Conservation (phyloP, 1,284 basidiomycete genomes). For the Rhodotorula sp. region DNA sequence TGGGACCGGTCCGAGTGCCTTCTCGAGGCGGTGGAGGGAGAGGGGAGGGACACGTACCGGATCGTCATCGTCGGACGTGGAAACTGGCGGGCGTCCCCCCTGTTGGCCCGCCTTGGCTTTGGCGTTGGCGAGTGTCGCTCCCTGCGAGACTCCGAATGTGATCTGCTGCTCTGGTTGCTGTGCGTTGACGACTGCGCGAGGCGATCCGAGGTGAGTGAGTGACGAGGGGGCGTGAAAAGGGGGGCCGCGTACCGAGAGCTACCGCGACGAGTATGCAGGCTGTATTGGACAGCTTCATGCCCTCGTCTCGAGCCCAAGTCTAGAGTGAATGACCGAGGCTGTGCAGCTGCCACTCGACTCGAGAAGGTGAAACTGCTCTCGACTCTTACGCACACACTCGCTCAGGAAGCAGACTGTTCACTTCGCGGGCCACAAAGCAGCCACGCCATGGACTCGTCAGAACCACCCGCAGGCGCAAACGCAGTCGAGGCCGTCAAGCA, state of each 20-base stretch:
- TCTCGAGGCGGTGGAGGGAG: no score
- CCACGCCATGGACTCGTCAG: constrained; percentile 19
- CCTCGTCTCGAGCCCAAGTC: background rate
- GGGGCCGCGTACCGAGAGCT: background rate
- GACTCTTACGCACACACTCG: no score
- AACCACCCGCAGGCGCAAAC: constrained; percentile 15
- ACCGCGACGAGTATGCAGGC: background rate
- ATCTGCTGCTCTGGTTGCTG: background rate
- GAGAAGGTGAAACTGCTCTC: no score
- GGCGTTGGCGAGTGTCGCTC: background rate
- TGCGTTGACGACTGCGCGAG: background rate
- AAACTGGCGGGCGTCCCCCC: background rate
- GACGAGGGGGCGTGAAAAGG: background rate
- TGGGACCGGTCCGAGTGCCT: no score
- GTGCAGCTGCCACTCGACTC: no score
- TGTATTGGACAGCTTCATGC: background rate
- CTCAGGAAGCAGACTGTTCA: background rate
- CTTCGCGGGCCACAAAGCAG: background rate
- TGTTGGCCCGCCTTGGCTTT: background rate
- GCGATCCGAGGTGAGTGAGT: background rate
- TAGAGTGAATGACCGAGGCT: background rate
- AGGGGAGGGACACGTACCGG: background rate
- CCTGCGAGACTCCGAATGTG: constrained; percentile 9
- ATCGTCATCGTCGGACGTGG: background rate
- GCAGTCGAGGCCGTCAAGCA: constrained; percentile 22